A percentile compares a stretch with the other conserved stretches of the same genome.
phyloP scores from a whole-genome alignment of 1,284 basidiomycete genomes.

The Phaffia rhodozyma region DNA sequence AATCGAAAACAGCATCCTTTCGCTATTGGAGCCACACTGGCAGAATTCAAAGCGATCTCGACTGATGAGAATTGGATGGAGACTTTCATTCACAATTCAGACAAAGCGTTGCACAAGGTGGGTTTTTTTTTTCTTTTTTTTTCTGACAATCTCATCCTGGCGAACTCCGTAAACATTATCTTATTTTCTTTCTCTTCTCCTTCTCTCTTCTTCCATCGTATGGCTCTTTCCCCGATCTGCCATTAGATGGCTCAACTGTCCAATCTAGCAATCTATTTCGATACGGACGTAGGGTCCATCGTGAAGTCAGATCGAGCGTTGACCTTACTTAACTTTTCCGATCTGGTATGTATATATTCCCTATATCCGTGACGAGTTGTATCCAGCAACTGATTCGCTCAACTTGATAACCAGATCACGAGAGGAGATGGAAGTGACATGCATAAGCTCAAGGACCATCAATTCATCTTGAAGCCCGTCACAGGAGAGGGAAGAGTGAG shows the following conservation, averaged over 20 bases:
- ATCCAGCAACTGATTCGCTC: too few species aligned
- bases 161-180: background rate
- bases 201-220: slow-evolving; percentile 16
- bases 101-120: slow-evolving; percentile 83
- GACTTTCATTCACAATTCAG: slow-evolving; percentile 87
- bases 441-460: slow-evolving; percentile 44
- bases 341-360: slow-evolving; percentile 47
- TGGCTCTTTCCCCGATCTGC: slow-evolving; percentile 6
- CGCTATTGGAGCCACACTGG: slow-evolving; percentile 81
- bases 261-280: slow-evolving; percentile 88
- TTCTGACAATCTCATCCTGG: background rate
- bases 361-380: background rate
- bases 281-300: slow-evolving; percentile 80
- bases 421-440: slow-evolving; percentile 43
- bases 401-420: slow-evolving; percentile 47
- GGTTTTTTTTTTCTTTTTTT: background rate
- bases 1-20: slow-evolving; percentile 67
- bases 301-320: slow-evolving; percentile 50
- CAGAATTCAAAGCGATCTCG: slow-evolving; percentile 84
- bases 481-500: slow-evolving; percentile 81
- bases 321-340: slow-evolving; percentile 64
- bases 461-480: slow-evolving; percentile 92
- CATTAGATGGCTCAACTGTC: slow-evolving; percentile 67
- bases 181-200: background rate
- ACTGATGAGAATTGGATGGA: slow-evolving; percentile 84